These are phyloP conservation scores for Chlorella variabilis DNA, from an alignment of 163 green algal genomes.

Conservation along the genomic window DNA sequence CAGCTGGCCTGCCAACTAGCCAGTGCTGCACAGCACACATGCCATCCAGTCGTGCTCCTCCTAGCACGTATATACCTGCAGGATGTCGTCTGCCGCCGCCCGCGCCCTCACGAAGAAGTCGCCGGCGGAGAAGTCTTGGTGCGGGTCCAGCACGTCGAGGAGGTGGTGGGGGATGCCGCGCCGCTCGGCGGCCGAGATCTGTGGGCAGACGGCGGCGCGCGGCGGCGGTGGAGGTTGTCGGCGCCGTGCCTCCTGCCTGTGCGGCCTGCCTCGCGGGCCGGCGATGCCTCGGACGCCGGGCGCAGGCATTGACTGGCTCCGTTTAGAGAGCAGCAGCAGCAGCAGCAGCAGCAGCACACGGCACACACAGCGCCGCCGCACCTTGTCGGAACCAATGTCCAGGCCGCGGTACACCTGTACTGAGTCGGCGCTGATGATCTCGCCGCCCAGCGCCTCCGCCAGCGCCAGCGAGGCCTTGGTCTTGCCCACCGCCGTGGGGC, in stretches of 20 bases:
- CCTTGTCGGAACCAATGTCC: slow-evolving; percentile 95
- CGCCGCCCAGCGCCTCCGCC: slow-evolving; percentile 80
- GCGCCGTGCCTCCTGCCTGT: too few species aligned
- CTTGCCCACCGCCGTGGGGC: slow-evolving; percentile 91
- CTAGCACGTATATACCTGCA: too few species aligned
- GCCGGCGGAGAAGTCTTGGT: slow-evolving; percentile 88
- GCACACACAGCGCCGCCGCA: slow-evolving; percentile 25
- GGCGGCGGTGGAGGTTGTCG: too few species aligned
- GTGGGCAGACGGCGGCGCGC: slow-evolving; percentile 35
- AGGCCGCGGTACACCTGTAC: slow-evolving; percentile 93
- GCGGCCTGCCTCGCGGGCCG: too few species aligned
- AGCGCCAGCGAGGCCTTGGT: slow-evolving; percentile 81
- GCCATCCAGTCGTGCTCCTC: too few species aligned
- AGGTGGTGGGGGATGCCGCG: slow-evolving; percentile 91
- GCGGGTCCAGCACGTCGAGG: slow-evolving; percentile 85
- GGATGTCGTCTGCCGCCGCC: slow-evolving; percentile 74
- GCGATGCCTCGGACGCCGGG: too few species aligned
- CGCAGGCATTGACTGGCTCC: too few species aligned
- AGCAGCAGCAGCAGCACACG: not conserved
- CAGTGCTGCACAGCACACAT: not conserved
- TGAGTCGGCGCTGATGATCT: slow-evolving; percentile 96
- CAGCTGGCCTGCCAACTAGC: not conserved
- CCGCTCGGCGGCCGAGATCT: slow-evolving; percentile 67
- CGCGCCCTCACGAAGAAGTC: slow-evolving; percentile 82
- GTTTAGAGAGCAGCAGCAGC: too few species aligned